These are phyloP conservation scores for Globisporangium barbulae DNA, from an alignment of 352 stramenopile species.

Conservation along the genomic window DNA sequence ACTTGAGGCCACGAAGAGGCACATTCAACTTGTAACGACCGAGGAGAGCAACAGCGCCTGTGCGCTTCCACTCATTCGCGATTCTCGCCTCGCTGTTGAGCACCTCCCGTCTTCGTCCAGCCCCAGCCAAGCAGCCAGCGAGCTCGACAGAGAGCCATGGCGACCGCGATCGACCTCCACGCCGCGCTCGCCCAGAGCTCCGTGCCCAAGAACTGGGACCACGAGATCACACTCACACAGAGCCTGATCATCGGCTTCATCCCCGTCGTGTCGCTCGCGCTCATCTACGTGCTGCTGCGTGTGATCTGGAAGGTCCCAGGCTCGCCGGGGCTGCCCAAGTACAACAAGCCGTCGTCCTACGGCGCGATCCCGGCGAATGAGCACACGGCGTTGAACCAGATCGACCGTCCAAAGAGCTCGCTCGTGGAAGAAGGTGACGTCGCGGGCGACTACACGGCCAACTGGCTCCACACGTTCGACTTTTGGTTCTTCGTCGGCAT, in stretches of 20 bases:
- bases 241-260: constrained; percentile 32
- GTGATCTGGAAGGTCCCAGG: constrained; percentile 59
- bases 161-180: neutral
- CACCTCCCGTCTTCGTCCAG: neutral
- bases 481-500: no score
- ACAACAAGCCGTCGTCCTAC: constrained; percentile 35
- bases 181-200: neutral
- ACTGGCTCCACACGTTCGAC: no score
- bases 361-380: constrained; percentile 23
- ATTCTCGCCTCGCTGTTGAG: neutral
- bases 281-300: constrained; percentile 65
- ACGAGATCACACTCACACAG: constrained; percentile 22
- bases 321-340: constrained; percentile 31
- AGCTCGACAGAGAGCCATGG: neutral
- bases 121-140: neutral
- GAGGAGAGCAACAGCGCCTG: neutral
- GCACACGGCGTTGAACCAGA: constrained; percentile 32
- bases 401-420: constrained; percentile 42
- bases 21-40: neutral
- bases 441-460: constrained; percentile 39
- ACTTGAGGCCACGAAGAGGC: neutral
- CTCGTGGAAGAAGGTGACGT: constrained; percentile 65
- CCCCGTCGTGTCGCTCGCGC: constrained; percentile 39
- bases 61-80: neutral
- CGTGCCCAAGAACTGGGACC: constrained; percentile 30